Base-by-base conservation (phyloP, 108 stramenopile genomes). In the Cyclotella kingstonii region DNA sequence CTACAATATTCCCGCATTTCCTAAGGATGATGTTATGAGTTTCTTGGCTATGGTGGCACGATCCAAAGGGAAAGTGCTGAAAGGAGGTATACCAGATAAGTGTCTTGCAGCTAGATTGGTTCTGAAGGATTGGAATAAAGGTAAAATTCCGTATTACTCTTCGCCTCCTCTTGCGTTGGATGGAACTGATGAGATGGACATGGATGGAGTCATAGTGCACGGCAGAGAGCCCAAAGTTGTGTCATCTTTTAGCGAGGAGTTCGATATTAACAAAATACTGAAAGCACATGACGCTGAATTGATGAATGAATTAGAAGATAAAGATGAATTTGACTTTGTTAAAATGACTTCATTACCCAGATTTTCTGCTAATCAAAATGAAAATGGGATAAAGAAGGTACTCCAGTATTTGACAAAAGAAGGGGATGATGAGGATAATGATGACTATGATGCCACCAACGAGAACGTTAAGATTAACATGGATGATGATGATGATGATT, bases 81-180 rank as follows among this genome's bases (percentile, higher is more conserved):
- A 95, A 66, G 99, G 99, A 10, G 97, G 98, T 7, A 81, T 97
- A 27, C 98, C 97, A 0, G 96, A 98, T 66, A 89, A 96, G 60
- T 67, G 81, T 45, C 84, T 87, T 22, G 97, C 97, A 6, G 97
- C 96, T 3, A 81, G 92, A 35, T 52, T 81, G 18, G 95, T 99
- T 10, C 66, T 99, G 57, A 85, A 78, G 60, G 99, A 99, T 84
- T 98, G 97, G 97, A 98, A 98, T 66, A 59, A 70, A 51, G 99
- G 99, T 28, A 92, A 89, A 66, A 94, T 98, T 45, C 90, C 91
- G 7, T 98, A 91, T 70, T 96, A 85, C 80, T 90, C 89, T 5
- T 62, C 77, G 19, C 93, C 97, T 14, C 97, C 97, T n/a, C n/a
- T n/a, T n/a, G n/a, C n/a, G n/a, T n/a, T n/a, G n/a, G n/a, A n/a